Evolutionary conservation across 2,329 filamentous ascomycete species (phyloP).

Genomic region (Stagonosporopsis chrysanthemi): DNA sequence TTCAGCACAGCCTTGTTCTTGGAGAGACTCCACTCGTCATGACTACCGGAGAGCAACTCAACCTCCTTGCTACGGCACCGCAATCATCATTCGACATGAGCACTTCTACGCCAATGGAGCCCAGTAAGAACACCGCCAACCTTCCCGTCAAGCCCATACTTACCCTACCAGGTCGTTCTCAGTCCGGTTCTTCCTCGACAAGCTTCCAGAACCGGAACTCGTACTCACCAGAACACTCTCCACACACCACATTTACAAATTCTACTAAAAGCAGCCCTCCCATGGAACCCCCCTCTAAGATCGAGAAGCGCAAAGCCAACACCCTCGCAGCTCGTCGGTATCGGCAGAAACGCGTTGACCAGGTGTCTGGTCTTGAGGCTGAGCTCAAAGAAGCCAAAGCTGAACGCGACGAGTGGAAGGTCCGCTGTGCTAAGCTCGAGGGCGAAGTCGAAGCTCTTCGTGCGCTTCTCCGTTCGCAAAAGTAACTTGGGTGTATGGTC

Average conservation of each 20-base stretch:
- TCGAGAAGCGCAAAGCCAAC: conserved; percentile 69
- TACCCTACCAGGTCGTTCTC: conserved; percentile 32
- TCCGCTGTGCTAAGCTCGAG: conserved; percentile 69
- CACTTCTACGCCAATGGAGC: conserved; percentile 33
- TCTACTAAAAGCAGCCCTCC: conserved; percentile 32
- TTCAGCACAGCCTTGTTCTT: conserved; percentile 25
- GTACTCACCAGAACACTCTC: conserved; percentile 37
- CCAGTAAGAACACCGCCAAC: conserved; percentile 28
- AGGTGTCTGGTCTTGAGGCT: conserved; percentile 67
- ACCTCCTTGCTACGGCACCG: conserved; percentile 30
- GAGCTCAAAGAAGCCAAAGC: conserved; percentile 65
- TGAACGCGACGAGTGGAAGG: conserved; percentile 69
- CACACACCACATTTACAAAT: conserved; percentile 32
- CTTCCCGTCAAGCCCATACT: conserved; percentile 7
- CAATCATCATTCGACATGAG: conserved; percentile 25
- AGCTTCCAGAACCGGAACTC: conserved; percentile 18
- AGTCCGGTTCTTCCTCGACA: conserved; percentile 36
- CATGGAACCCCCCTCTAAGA: conserved; percentile 34
- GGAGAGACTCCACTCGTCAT: conserved; percentile 21
- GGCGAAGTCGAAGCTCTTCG: conserved; percentile 69
- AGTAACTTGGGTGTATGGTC: conserved; percentile 27
- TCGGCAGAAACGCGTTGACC: conserved; percentile 73
- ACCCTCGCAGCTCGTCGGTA: conserved; percentile 76
- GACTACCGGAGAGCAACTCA: conserved; percentile 22
- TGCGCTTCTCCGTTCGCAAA: conserved; percentile 56